Conservation (phyloP, 352 stramenopile genomes). For the Phytopythium oedochilum region DNA sequence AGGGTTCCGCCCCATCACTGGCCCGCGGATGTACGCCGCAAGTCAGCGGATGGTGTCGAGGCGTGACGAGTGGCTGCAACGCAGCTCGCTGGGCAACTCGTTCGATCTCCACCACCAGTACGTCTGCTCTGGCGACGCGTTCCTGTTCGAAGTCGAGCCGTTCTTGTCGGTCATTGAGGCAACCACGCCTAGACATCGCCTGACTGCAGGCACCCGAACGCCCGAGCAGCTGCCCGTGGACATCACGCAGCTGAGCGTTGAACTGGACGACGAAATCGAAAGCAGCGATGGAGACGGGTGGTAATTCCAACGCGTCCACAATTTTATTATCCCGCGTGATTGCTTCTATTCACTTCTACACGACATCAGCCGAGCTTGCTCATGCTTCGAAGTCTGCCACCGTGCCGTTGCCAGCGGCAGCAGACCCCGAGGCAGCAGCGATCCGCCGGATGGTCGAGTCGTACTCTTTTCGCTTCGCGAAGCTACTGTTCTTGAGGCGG, state of each 20-base stretch:
- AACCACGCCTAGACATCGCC: not conserved
- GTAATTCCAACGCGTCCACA: not conserved
- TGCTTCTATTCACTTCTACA: not conserved
- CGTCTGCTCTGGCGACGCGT: constrained; percentile 48
- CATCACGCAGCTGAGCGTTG: not conserved
- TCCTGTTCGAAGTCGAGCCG: constrained; percentile 65
- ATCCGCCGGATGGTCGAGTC: constrained; percentile 53
- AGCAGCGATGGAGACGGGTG: constrained; percentile 50
- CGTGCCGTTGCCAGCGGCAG: not conserved
- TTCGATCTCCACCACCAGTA: constrained; percentile 17
- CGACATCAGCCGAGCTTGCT: not conserved
- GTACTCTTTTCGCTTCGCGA: constrained; percentile 64
- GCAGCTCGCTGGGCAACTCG: constrained; percentile 11
- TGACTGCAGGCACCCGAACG: not conserved
- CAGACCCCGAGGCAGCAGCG: constrained; percentile 10
- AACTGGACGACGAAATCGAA: constrained; percentile 71
- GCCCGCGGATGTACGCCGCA: constrained; percentile 39
- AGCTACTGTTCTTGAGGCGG: constrained; percentile 71
- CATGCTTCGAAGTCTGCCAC: constrained; percentile 1
- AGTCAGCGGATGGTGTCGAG: constrained; percentile 39
- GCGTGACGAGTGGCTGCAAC: constrained; percentile 32
- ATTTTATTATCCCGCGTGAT: not conserved
- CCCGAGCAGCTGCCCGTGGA: not conserved
- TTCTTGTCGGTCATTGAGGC: constrained; percentile 45
- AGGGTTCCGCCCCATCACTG: constrained; percentile 69